These are phyloP conservation scores for Podospora anserina DNA, from an alignment of 495 filamentous ascomycete genomes.

Conservation along the genomic window DNA sequence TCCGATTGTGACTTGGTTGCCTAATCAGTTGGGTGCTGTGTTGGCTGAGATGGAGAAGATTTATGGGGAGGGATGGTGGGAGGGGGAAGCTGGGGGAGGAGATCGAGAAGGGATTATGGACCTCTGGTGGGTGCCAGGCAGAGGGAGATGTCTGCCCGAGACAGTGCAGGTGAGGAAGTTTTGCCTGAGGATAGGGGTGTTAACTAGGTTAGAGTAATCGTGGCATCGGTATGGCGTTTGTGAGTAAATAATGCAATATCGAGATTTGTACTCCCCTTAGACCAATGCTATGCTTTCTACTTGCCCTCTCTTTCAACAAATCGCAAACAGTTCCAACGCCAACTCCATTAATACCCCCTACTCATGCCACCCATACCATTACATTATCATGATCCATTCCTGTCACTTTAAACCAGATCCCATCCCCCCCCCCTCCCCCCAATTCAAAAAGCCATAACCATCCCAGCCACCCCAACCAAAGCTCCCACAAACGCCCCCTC, in stretches of 20 bases:
- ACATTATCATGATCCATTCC: too few species aligned
- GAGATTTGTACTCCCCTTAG: too few species aligned
- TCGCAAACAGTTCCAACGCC: too few species aligned
- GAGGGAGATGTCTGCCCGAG: constrained; percentile 59
- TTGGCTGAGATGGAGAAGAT: constrained; percentile 70
- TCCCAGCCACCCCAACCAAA: constrained; percentile 6
- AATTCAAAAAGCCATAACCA: constrained; percentile 4
- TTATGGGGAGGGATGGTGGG: constrained; percentile 51
- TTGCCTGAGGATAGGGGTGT: constrained; percentile 69
- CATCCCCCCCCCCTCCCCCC: not conserved
- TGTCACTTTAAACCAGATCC: too few species aligned
- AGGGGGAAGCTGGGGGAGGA: constrained; percentile 33
- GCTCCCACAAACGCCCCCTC: not conserved
- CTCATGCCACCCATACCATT: too few species aligned
- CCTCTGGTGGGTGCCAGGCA: constrained; percentile 63
- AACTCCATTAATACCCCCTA: too few species aligned
- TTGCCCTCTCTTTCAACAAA: too few species aligned
- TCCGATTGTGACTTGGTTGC: constrained; percentile 88
- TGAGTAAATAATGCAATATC: too few species aligned
- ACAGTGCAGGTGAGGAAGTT: constrained; percentile 82
- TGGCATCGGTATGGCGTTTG: too few species aligned
- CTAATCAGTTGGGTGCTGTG: constrained; percentile 77
- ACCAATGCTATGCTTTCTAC: too few species aligned
- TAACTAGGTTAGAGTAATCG: too few species aligned
- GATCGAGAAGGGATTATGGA: constrained; percentile 66